These are phyloP conservation scores for Panicum miliaceum DNA, from an alignment of 176 grass and related monocot genomes.

Conservation along the genomic window DNA sequence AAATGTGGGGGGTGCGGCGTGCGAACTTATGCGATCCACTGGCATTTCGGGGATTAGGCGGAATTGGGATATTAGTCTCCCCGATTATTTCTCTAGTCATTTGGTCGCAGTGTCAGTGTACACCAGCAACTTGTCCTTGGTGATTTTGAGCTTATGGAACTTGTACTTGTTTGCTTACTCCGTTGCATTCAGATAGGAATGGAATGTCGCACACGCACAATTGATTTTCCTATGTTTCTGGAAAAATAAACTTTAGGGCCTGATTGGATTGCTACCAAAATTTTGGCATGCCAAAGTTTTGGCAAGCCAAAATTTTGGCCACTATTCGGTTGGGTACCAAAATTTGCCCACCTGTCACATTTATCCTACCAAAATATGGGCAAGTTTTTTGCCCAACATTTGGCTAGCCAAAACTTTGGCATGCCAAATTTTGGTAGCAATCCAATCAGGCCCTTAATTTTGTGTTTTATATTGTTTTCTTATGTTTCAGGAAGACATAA, in stretches of 20 bases:
- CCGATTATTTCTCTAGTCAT: background rate
- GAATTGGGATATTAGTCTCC: background rate
- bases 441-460: no score
- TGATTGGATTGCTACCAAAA: no score
- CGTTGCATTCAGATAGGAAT: background rate
- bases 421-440: no score
- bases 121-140: background rate
- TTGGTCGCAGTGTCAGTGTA: background rate
- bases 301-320: no score
- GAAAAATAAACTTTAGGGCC: background rate
- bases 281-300: no score
- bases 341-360: no score
- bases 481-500: constrained; percentile 3
- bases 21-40: background rate
- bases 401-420: no score
- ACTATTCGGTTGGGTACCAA: no score
- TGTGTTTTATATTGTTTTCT: background rate
- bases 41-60: background rate
- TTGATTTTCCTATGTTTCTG: background rate
- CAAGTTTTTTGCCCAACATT: no score
- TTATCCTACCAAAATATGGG: no score
- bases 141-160: background rate
- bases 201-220: background rate
- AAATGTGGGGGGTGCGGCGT: background rate
- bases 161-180: constrained; percentile 1